Conservation (phyloP, 352 stramenopile species). For the Phytophthora capsici region DNA sequence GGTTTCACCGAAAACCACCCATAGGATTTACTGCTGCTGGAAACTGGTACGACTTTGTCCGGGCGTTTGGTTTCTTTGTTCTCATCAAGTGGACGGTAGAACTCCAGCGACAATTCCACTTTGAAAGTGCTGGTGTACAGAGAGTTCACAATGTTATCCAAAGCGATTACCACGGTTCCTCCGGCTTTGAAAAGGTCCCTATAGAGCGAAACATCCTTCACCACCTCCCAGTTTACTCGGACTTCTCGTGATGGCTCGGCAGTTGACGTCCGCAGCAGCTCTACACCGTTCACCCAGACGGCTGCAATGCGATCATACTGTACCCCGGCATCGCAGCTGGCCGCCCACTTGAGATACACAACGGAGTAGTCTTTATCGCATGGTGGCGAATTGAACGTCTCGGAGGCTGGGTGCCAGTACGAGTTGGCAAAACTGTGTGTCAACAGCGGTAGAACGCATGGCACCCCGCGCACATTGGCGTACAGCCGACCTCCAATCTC, state of each 20-base stretch:
- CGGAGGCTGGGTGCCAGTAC: slow-evolving; percentile 60
- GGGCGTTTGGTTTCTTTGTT: slow-evolving; percentile 30
- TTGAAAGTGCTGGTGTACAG: slow-evolving; percentile 73
- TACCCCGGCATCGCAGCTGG: slow-evolving; percentile 46
- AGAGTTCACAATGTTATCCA: slow-evolving; percentile 73
- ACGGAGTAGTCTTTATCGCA: slow-evolving; percentile 57
- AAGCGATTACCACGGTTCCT: slow-evolving; percentile 59
- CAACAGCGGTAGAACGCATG: slow-evolving; percentile 57
- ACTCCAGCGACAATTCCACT: slow-evolving; percentile 62
- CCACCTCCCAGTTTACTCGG: slow-evolving; percentile 62
- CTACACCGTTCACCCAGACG: slow-evolving; percentile 74
- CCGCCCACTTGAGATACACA: slow-evolving; percentile 64
- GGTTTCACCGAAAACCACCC: slow-evolving; percentile 75
- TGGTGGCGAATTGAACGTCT: slow-evolving; percentile 43
- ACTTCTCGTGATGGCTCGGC: slow-evolving; percentile 57
- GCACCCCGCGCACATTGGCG: slow-evolving; percentile 43
- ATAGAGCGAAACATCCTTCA: slow-evolving; percentile 77
- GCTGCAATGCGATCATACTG: slow-evolving; percentile 81
- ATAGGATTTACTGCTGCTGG: slow-evolving; percentile 53
- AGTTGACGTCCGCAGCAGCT: slow-evolving; percentile 79
- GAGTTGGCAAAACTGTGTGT: slow-evolving; percentile 63
- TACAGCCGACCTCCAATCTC: slow-evolving; percentile 52
- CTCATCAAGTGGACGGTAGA: slow-evolving; percentile 45
- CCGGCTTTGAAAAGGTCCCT: slow-evolving; percentile 48
- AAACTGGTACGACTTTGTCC: slow-evolving; percentile 54